Conservation (phyloP, 140 eudicot species). For the Cichorium intybus region DNA sequence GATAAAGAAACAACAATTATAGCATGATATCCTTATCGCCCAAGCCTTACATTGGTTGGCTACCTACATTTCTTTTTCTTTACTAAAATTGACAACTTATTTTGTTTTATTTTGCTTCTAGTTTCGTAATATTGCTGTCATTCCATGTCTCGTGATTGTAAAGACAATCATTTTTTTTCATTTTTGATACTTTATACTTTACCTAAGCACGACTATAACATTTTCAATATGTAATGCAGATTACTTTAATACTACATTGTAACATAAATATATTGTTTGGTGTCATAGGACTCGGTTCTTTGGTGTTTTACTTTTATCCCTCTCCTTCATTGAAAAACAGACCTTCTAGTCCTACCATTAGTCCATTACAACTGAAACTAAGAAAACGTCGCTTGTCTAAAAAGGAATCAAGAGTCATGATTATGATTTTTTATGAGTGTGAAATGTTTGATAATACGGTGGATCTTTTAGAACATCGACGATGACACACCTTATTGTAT, state of each 20-base stretch:
- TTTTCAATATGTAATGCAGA: neutral
- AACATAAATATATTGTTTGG: neutral
- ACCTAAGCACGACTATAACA: neutral
- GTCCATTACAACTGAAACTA: no score
- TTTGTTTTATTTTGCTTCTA: constrained; percentile 21
- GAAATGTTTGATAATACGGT: no score
- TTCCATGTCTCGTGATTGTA: neutral
- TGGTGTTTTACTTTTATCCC: neutral
- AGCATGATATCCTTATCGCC: constrained; percentile 39
- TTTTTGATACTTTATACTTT: neutral
- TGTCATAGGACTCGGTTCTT: neutral
- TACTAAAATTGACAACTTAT: constrained; percentile 20
- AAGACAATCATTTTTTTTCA: neutral
- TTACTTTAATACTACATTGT: no score
- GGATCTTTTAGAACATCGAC: no score
- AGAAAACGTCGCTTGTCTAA: no score
- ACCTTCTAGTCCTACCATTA: no score
- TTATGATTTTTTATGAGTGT: no score
- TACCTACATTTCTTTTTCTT: constrained; percentile 20
- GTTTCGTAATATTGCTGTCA: constrained; percentile 11
- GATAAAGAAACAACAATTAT: constrained; percentile 6
- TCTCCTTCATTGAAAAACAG: no score
- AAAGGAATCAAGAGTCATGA: no score
- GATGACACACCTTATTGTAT: no score
- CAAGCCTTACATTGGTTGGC: constrained; percentile 34